These are phyloP conservation scores for Thielaviopsis ethacetica DNA, from an alignment of 2,329 filamentous ascomycete genomes.

Conservation along the genomic window DNA sequence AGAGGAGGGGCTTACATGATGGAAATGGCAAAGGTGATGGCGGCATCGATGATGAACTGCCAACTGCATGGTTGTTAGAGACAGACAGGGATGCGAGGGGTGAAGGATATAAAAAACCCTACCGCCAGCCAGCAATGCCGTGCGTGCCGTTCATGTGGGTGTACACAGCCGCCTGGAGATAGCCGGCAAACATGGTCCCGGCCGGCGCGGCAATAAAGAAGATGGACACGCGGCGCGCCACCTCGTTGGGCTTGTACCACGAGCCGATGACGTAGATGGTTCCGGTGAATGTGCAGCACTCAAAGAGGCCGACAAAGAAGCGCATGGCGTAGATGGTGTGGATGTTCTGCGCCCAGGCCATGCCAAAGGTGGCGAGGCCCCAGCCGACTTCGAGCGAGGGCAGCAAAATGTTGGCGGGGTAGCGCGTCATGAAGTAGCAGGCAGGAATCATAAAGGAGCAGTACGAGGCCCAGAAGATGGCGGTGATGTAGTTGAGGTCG, in stretches of 20 bases:
- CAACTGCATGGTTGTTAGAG: constrained; percentile 16
- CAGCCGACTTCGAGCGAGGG: constrained; percentile 19
- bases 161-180: constrained; percentile 37
- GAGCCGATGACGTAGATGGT: constrained; percentile 21
- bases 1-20: constrained; percentile 18
- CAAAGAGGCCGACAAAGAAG: constrained; percentile 21
- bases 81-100: no score
- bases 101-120: no score
- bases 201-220: constrained; percentile 34
- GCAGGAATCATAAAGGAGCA: constrained; percentile 25
- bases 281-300: constrained; percentile 17
- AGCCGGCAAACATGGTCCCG: constrained; percentile 33
- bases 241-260: constrained; percentile 21
- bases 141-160: constrained; percentile 31
- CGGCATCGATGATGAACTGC: constrained; percentile 43
- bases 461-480: constrained; percentile 22
- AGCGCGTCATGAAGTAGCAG: constrained; percentile 22
- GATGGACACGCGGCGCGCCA: constrained; percentile 30
- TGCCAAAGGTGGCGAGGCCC: constrained; percentile 18
- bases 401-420: constrained; percentile 21
- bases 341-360: constrained; percentile 19
- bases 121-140: constrained; percentile 32
- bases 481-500: constrained; percentile 19
- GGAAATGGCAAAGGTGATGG: constrained; percentile 39
- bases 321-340: constrained; percentile 21